Percentiles rank a stretch among this genome's conserved stretches.
phyloP scores from a whole-genome alignment of 2,329 filamentous ascomycete genomes.

The Phyllosticta paracitricarpa region DNA sequence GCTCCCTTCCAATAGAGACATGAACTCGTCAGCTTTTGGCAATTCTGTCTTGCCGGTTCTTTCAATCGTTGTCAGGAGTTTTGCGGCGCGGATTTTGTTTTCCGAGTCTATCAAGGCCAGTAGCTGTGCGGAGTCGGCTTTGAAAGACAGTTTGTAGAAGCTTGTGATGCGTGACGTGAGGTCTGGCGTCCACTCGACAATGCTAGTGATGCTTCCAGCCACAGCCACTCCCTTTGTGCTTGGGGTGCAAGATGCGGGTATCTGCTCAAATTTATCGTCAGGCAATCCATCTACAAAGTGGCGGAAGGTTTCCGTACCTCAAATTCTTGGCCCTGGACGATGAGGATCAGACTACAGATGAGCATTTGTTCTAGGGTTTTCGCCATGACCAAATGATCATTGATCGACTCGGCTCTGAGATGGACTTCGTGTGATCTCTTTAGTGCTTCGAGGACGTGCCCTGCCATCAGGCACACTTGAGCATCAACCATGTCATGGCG shows the following conservation, averaged over 20 bases:
- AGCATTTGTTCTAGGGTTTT: constrained; percentile 86
- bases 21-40: not conserved
- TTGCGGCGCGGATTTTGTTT: constrained; percentile 5
- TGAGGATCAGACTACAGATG: constrained; percentile 71
- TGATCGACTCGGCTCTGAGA: constrained; percentile 62
- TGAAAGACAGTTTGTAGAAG: constrained; percentile 9
- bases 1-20: constrained; percentile 24
- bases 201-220: not conserved
- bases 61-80: constrained; percentile 5
- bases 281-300: not conserved
- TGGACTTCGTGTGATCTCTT: constrained; percentile 75
- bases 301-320: constrained; percentile 37
- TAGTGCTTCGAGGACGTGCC: constrained; percentile 81
- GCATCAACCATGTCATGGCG: constrained; percentile 74
- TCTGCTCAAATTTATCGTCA: not conserved
- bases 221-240: constrained; percentile 4
- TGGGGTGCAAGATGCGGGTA: constrained; percentile 3
- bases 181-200: constrained; percentile 3
- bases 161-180: constrained; percentile 6
- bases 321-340: constrained; percentile 78
- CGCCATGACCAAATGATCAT: constrained; percentile 94
- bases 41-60: not conserved
- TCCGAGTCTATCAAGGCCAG: constrained; percentile 3
- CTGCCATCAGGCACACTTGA: constrained; percentile 59
- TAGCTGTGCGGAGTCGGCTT: constrained; percentile 5